Percentiles rank a stretch among this genome's conserved stretches.
Conservation (phyloP, 2,329 filamentous ascomycete species). For the Chaetomiaceae sp. region DNA sequence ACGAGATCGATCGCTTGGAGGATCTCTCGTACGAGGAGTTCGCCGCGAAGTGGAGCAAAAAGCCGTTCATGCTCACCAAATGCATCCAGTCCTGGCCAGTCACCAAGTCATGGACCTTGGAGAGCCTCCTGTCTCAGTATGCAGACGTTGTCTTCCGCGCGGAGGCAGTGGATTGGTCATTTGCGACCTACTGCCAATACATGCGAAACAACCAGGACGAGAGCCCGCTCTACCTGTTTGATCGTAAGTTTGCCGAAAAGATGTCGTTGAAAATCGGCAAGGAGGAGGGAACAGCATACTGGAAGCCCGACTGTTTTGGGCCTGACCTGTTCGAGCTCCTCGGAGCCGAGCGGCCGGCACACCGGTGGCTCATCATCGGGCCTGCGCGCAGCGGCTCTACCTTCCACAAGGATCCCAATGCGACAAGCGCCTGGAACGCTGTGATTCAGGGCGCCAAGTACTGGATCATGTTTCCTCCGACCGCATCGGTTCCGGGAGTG, state of each 20-base stretch:
- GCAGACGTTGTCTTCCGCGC: conserved; percentile 70
- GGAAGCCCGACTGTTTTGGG: conserved; percentile 78
- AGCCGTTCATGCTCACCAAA: conserved; percentile 80
- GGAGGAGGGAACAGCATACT: conserved; percentile 57
- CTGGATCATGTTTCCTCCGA: conserved; percentile 96
- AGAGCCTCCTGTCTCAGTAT: conserved; percentile 62
- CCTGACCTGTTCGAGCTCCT: conserved; percentile 80
- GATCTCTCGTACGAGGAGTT: conserved; percentile 72
- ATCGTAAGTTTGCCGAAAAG: conserved; percentile 80
- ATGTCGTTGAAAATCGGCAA: conserved; percentile 66
- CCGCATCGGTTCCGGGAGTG: conserved; percentile 76
- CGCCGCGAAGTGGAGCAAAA: conserved; percentile 67
- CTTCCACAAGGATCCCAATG: conserved; percentile 82
- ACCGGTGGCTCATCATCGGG: conserved; percentile 89
- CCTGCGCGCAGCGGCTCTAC: conserved; percentile 84
- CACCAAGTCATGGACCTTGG: conserved; percentile 67
- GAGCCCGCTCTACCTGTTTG: conserved; percentile 89
- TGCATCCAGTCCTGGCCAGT: conserved; percentile 80
- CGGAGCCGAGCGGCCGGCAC: conserved; percentile 73
- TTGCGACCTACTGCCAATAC: conserved; percentile 76
- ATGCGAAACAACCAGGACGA: conserved; percentile 78
- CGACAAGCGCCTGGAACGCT: conserved; percentile 85
- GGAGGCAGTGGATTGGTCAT: conserved; percentile 89
- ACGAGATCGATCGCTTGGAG: conserved; percentile 66
- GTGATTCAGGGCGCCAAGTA: conserved; percentile 88